phyloP scores from a whole-genome alignment of 768 basidiomycete genomes.

The Xerocomellus dryophilus region DNA sequence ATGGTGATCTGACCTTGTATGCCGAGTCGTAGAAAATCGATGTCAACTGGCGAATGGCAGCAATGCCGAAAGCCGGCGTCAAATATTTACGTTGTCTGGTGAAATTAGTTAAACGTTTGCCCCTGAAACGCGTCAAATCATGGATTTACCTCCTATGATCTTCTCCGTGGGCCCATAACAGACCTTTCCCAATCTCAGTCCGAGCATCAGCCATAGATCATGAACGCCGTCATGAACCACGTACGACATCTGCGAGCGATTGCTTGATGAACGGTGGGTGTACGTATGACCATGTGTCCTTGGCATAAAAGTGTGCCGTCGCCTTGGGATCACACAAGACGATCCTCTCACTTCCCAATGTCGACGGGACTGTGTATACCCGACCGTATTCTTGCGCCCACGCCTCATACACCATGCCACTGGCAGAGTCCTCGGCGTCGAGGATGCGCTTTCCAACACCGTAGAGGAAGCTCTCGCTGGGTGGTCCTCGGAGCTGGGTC shows the following conservation, averaged over 20 bases:
- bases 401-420: slow-evolving; percentile 12
- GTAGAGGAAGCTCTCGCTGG: slow-evolving; percentile 11
- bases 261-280: slow-evolving; percentile 33
- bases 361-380: slow-evolving; percentile 9
- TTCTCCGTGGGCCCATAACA: slow-evolving; percentile 38
- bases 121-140: neutral
- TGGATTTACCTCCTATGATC: slow-evolving; percentile 40
- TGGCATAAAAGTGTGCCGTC: slow-evolving; percentile 3
- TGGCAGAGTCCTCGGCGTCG: neutral
- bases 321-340: slow-evolving; percentile 40
- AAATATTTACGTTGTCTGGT: slow-evolving; percentile 37
- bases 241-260: slow-evolving; percentile 27
- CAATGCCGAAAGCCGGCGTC: slow-evolving; percentile 38
- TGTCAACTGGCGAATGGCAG: slow-evolving; percentile 37
- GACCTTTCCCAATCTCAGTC: slow-evolving; percentile 25
- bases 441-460: slow-evolving; percentile 7
- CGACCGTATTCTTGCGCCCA: slow-evolving; percentile 19
- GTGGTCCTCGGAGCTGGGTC: slow-evolving; percentile 11
- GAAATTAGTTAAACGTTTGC: neutral
- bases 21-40: slow-evolving; percentile 40
- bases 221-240: neutral
- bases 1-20: slow-evolving; percentile 8
- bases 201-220: neutral
- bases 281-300: slow-evolving; percentile 34
- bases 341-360: slow-evolving; percentile 3